Evolutionary conservation across 768 basidiomycete genomes (phyloP).

Genomic region (Galerina sulciceps): DNA sequence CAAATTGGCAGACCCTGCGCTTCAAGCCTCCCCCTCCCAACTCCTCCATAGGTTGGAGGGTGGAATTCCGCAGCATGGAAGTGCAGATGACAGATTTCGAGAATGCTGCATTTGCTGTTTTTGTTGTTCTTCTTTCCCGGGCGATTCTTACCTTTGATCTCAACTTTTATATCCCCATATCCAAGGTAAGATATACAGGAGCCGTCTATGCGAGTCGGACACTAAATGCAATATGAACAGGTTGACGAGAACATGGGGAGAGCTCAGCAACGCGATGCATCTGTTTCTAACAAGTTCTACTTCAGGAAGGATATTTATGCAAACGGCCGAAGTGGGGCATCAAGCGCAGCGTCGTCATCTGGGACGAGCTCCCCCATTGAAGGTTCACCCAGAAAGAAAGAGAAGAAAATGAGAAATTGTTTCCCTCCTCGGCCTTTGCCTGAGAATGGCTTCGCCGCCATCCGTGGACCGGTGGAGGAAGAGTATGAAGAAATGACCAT

Average conservation of each 20-base stretch:
- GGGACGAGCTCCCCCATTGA: constrained; percentile 41
- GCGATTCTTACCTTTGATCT: constrained; percentile 91
- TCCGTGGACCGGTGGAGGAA: constrained; percentile 59
- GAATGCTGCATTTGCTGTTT: constrained; percentile 96
- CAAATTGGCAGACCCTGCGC: constrained; percentile 98
- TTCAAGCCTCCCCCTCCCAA: constrained; percentile 98
- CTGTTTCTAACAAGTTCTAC: constrained; percentile 74
- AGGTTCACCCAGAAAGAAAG: constrained; percentile 48
- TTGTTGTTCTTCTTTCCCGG: constrained; percentile 91
- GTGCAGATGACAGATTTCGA: constrained; percentile 99
- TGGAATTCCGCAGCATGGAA: constrained; percentile 99
- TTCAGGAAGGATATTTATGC: constrained; percentile 90
- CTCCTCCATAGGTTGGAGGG: constrained; percentile 94
- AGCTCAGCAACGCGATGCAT: constrained; percentile 85
- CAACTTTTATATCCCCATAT: constrained; percentile 97
- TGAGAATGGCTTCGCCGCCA: constrained; percentile 41
- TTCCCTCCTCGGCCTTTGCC: constrained; percentile 64
- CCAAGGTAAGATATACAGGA: constrained; percentile 61
- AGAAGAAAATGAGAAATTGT: constrained; percentile 73
- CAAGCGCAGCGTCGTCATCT: constrained; percentile 53
- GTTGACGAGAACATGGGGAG: constrained; percentile 97
- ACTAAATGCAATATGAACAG: constrained; percentile 42
- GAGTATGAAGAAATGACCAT: constrained; percentile 95
- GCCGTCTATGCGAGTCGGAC: background rate
- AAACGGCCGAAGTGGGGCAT: constrained; percentile 44